phyloP scores from a whole-genome alignment of 2,329 filamentous ascomycete genomes.

The Hirsutella minnesotensis region DNA sequence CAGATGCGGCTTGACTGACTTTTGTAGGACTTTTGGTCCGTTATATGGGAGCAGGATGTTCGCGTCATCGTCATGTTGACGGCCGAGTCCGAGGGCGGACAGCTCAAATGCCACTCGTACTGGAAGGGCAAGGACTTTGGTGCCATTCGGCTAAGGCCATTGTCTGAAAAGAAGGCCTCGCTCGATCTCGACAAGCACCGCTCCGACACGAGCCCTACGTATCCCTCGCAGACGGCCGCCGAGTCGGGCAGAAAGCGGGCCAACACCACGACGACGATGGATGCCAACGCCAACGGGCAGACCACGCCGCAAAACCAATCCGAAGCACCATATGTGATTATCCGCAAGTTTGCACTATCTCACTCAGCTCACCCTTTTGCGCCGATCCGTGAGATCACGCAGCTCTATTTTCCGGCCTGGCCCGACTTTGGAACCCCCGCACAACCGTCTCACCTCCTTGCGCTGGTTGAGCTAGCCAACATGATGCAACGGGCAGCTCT shows the following conservation, averaged over 20 bases:
- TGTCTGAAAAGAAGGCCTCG: conserved; percentile 75
- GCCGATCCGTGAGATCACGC: conserved; percentile 83
- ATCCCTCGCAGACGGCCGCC: conserved; percentile 12
- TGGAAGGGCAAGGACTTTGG: conserved; percentile 78
- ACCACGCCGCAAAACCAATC: conserved; percentile 16
- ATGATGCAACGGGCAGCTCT: conserved; percentile 51
- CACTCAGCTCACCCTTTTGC: conserved; percentile 69
- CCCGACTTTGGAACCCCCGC: conserved; percentile 92
- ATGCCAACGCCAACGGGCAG: conserved; percentile 16
- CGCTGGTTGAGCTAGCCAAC: conserved; percentile 80
- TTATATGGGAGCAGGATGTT: conserved; percentile 93
- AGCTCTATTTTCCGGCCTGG: conserved; percentile 93
- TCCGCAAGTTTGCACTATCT: conserved; percentile 77
- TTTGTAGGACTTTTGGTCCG: conserved; percentile 85
- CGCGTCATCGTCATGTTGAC: conserved; percentile 95
- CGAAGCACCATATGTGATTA: conserved; percentile 64
- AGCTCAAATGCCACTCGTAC: conserved; percentile 90
- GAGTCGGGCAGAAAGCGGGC: conserved; percentile 39
- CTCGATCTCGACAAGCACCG: conserved; percentile 54
- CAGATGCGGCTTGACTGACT: conserved; percentile 13
- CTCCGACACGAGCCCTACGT: conserved; percentile 20
- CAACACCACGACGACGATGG: conserved; percentile 37
- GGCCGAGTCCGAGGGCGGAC: conserved; percentile 83
- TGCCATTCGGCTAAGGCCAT: conserved; percentile 56
- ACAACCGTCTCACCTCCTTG: conserved; percentile 74